Percentiles rank a stretch among this genome's conserved stretches.
These are phyloP conservation scores for Eucalyptus tenuipes DNA, from an alignment of 345 rosid species.

Conservation along the genomic window DNA sequence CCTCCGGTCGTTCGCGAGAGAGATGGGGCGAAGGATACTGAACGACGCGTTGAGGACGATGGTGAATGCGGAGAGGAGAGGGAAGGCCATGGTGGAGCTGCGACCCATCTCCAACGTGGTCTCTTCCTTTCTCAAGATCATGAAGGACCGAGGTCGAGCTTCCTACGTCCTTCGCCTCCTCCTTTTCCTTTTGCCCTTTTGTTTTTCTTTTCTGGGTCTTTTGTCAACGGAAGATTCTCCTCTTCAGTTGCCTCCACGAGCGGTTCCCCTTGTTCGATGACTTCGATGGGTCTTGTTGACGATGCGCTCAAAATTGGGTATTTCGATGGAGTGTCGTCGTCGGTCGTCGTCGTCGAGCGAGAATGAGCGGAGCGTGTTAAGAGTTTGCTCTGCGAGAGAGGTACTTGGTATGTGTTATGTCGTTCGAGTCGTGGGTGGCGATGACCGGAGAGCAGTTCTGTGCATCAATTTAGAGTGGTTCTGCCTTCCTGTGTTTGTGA, in stretches of 20 bases:
- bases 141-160: slow-evolving; percentile 60
- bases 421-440: background rate
- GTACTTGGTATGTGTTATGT: background rate
- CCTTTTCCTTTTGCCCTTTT: background rate
- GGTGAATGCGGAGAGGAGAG: slow-evolving; percentile 85
- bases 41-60: slow-evolving; percentile 78
- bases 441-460: background rate
- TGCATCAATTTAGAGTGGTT: background rate
- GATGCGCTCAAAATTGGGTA: background rate
- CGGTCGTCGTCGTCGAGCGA: background rate
- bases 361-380: background rate
- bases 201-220: background rate
- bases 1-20: background rate
- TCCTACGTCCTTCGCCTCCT: background rate
- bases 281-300: background rate
- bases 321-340: background rate
- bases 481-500: background rate
- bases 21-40: slow-evolving; percentile 86
- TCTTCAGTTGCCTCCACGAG: background rate
- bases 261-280: background rate
- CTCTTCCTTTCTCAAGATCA: slow-evolving; percentile 82
- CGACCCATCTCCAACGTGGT: slow-evolving; percentile 76
- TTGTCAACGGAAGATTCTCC: background rate
- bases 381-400: background rate
- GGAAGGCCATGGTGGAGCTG: slow-evolving; percentile 65